Evolutionary conservation across 768 basidiomycete species (phyloP).

Genomic region (Tulasnella sp.): DNA sequence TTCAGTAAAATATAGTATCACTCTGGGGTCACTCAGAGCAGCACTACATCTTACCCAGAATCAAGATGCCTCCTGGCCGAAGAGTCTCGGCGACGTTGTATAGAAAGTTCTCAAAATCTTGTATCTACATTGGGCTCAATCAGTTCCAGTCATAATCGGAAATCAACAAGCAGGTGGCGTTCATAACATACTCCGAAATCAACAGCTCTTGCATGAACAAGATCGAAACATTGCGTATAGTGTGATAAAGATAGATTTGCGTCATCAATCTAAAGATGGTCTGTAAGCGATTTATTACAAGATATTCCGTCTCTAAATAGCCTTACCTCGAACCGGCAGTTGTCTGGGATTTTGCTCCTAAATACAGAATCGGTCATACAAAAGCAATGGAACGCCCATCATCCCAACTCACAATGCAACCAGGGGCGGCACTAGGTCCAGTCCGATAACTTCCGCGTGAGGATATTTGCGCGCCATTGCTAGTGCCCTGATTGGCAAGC

Average conservation of each 20-base stretch:
- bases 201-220: conserved; percentile 8
- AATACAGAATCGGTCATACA: background rate
- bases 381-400: background rate
- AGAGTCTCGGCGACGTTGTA: conserved; percentile 8
- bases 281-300: no score
- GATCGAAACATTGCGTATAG: conserved; percentile 1
- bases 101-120: conserved; percentile 10
- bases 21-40: no score
- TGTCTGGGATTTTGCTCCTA: conserved; percentile 1
- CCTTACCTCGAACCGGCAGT: conserved; percentile 10
- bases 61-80: conserved; percentile 1
- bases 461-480: conserved; percentile 7
- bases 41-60: background rate
- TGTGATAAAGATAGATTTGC: conserved; percentile 11
- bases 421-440: conserved; percentile 10
- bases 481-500: conserved; percentile 1
- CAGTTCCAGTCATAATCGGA: background rate
- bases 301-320: background rate
- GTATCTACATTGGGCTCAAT: background rate
- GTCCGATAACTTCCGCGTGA: conserved; percentile 11
- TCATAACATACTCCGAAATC: conserved; percentile 7
- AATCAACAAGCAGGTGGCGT: background rate
- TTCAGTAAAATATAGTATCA: no score
- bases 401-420: background rate
- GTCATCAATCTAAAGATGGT: conserved; percentile 5